Evolutionary conservation across 2,329 filamentous ascomycete species (phyloP).

Genomic region (Xylariaceae sp.): DNA sequence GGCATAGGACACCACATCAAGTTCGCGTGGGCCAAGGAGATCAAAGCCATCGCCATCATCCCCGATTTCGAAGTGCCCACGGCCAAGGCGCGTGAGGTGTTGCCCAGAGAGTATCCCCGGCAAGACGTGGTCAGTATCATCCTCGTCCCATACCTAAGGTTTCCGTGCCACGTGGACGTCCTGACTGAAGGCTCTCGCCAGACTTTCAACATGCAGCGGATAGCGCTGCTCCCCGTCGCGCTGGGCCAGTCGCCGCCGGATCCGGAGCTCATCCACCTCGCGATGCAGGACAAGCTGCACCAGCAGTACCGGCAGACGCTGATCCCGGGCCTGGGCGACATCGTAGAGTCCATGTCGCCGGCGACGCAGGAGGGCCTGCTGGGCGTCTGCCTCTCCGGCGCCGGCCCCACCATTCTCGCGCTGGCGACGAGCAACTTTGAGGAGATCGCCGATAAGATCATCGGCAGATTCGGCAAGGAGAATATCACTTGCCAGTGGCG

Average conservation of each 20-base stretch:
- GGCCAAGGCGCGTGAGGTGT: constrained; percentile 76
- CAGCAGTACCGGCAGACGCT: constrained; percentile 90
- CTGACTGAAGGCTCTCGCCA: too few relatives aligned
- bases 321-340: constrained; percentile 85
- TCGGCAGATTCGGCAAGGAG: constrained; percentile 64
- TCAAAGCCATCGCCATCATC: constrained; percentile 95
- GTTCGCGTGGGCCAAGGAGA: constrained; percentile 87
- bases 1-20: constrained; percentile 96
- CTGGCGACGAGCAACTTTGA: constrained; percentile 87
- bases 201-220: constrained; percentile 89
- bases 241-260: constrained; percentile 85
- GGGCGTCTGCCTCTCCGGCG: constrained; percentile 90
- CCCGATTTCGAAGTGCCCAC: constrained; percentile 95
- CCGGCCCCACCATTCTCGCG: constrained; percentile 89
- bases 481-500: constrained; percentile 79
- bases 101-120: constrained; percentile 72
- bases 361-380: constrained; percentile 78
- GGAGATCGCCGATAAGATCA: constrained; percentile 72
- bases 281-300: constrained; percentile 98
- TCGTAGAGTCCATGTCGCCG: constrained; percentile 86
- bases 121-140: constrained; percentile 63
- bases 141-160: not conserved
- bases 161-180: too few relatives aligned
- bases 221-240: constrained; percentile 83
- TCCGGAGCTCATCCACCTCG: constrained; percentile 88